Percentiles rank a stretch among this genome's conserved stretches.
Conservation (phyloP, 2,329 filamentous ascomycete genomes). For the Verticillium longisporum region DNA sequence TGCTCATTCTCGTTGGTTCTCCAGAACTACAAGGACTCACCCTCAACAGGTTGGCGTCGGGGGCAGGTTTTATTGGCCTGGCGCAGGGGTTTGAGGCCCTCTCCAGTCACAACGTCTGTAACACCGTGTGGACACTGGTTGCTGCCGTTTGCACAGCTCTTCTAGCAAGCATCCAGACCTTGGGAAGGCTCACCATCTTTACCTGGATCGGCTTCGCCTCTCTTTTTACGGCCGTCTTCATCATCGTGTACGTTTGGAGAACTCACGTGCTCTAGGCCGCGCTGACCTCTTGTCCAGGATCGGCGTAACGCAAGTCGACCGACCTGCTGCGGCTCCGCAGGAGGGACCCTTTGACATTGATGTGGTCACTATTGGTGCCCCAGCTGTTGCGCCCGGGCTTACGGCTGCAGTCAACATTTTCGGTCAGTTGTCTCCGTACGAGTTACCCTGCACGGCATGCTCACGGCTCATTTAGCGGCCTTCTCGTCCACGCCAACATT, state of each 20-base stretch:
- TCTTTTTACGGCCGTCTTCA: slow-evolving; percentile 35
- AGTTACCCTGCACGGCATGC: background rate
- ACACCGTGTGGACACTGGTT: slow-evolving; percentile 15
- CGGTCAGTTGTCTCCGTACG: slow-evolving; percentile 6
- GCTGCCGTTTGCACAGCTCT: slow-evolving; percentile 16
- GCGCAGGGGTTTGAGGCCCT: slow-evolving; percentile 15
- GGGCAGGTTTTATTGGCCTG: slow-evolving; percentile 16
- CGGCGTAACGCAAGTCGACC: slow-evolving; percentile 14
- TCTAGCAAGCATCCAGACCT: slow-evolving; percentile 7
- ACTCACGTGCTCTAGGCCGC: background rate
- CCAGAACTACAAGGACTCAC: background rate
- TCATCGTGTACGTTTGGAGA: slow-evolving; percentile 16
- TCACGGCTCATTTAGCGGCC: slow-evolving; percentile 5
- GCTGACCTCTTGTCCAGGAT: slow-evolving; percentile 9
- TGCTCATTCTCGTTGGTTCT: background rate
- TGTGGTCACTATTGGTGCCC: slow-evolving; percentile 13
- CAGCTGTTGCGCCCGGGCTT: slow-evolving; percentile 16
- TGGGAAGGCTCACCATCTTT: slow-evolving; percentile 21
- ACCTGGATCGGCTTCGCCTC: slow-evolving; percentile 53
- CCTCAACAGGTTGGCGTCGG: slow-evolving; percentile 11
- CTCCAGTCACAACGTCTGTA: slow-evolving; percentile 13
- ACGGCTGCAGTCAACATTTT: slow-evolving; percentile 17
- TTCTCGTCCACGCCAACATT: slow-evolving; percentile 15
- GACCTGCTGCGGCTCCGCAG: slow-evolving; percentile 14
- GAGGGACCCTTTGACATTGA: slow-evolving; percentile 14